Evolutionary conservation across 2,329 filamentous ascomycete genomes (phyloP).

Genomic region (Hypoxylon sp.): DNA sequence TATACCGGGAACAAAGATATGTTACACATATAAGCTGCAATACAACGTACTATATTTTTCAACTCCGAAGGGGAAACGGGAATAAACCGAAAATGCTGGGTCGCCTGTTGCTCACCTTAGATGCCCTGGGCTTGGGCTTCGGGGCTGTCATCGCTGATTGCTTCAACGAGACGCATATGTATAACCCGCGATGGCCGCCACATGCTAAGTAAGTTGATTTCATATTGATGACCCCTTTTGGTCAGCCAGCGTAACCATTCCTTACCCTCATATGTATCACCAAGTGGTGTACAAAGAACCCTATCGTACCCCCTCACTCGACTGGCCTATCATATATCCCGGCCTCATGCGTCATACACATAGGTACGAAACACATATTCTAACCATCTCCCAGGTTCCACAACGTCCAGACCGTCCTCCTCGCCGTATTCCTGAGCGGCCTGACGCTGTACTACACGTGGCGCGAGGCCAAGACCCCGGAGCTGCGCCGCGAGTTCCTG

Average conservation of each 20-base stretch:
- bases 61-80: too few relatives aligned
- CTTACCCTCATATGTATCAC: neutral
- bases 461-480: slow-evolving; percentile 28
- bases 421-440: slow-evolving; percentile 28
- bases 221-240: neutral
- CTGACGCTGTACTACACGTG: slow-evolving; percentile 42
- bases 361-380: neutral
- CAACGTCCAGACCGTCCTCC: slow-evolving; percentile 39
- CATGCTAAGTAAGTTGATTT: slow-evolving; percentile 41
- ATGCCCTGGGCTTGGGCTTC: slow-evolving; percentile 37
- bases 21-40: too few relatives aligned
- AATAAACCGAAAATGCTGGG: slow-evolving; percentile 33
- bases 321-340: neutral
- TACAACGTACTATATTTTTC: too few relatives aligned
- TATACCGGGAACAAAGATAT: too few relatives aligned
- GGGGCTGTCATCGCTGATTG: slow-evolving; percentile 36
- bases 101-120: slow-evolving; percentile 35
- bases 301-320: too few relatives aligned
- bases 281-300: too few relatives aligned
- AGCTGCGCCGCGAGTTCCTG: slow-evolving; percentile 39
- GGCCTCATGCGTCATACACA: neutral
- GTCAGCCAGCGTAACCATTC: neutral
- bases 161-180: slow-evolving; percentile 45
- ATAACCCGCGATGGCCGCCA: slow-evolving; percentile 40
- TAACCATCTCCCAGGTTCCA: slow-evolving; percentile 33